Evolutionary conservation across 78 protist species (phyloP), one percentile per base, ranked within the genome.

Genomic region (Emiliania huxleyi): DNA sequence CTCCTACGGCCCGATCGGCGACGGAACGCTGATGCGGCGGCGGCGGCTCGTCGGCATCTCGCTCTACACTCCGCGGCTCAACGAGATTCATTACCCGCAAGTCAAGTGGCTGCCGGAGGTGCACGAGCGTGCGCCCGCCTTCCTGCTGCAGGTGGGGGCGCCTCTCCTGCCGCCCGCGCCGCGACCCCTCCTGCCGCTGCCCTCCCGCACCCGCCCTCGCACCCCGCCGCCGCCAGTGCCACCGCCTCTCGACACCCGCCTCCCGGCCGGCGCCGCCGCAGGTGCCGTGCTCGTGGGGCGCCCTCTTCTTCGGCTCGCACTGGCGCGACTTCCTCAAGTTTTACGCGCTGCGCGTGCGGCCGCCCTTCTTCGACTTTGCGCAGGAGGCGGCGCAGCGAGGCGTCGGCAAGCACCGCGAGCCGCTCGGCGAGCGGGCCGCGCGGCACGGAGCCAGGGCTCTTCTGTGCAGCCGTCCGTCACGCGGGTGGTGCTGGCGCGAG

Each of bases 231-330:
- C 56, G 12, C 26, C 56, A 49, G 56, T 12, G 12, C 12, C 56
- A 18, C 12, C 12, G 56, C 56, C 12, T 5, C 56, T 12, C 5
- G 26, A 5, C 56, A 12, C 56, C 56, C 56, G 12, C 5, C 56
- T 18, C 56, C 56, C 5, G 33, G 21, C n/a, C n/a, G n/a, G n/a
- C n/a, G n/a, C n/a, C n/a, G n/a, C n/a, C n/a, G n/a, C n/a, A n/a
- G 48, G 48, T 87, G 83, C 94, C 94, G 29, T 93, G 94, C 94
- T 75, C 90, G 5, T 93, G 94, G 94, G 94, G 94, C n/a, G 94
- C 92, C 29, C 69, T 93, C 38, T 93, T 19, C 77, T 19, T 69
- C 26, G 56, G 92, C 77, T 37, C 38, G 49, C 45, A 33, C 29
- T 93, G 94, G 94, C 52, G 62, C 11, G 38, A n/a, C 15, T 93